A percentile compares a stretch with the other conserved stretches of the same genome.
phyloP scores from a whole-genome alignment of 192 early-diverging fungal genomes.

The Spizellomyces punctatus region DNA sequence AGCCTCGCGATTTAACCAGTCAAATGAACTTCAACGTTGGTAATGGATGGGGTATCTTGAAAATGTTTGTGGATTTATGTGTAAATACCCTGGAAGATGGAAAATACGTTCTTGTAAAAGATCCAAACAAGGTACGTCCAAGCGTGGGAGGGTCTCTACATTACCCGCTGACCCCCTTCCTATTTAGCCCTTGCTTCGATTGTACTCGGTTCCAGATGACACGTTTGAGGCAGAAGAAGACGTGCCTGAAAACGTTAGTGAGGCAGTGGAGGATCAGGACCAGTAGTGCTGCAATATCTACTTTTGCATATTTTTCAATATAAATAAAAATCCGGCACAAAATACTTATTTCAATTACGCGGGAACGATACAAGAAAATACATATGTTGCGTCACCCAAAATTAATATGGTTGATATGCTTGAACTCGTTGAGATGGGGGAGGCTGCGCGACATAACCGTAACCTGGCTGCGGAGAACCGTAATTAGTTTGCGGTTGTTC shows the following conservation, averaged over 20 bases:
- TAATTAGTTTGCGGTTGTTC: background rate
- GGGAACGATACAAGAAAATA: too few species aligned
- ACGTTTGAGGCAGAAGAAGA: constrained; percentile 64
- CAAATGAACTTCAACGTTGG: constrained; percentile 86
- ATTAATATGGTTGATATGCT: too few species aligned
- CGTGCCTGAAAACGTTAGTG: constrained; percentile 48
- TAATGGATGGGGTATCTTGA: constrained; percentile 95
- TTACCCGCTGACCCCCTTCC: background rate
- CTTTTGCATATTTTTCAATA: background rate
- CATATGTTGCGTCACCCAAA: too few species aligned
- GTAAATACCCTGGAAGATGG: constrained; percentile 81
- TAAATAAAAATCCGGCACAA: too few species aligned
- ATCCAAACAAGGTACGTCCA: constrained; percentile 86
- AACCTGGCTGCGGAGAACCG: background rate
- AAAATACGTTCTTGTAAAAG: constrained; percentile 92
- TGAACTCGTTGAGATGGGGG: background rate
- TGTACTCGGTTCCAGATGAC: constrained; percentile 77
- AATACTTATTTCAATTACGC: too few species aligned
- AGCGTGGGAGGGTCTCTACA: background rate
- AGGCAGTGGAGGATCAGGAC: constrained; percentile 34
- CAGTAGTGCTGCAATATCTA: constrained; percentile 3
- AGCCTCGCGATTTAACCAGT: constrained; percentile 84
- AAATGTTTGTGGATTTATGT: constrained; percentile 89
- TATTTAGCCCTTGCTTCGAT: constrained; percentile 65
- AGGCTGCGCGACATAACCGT: background rate